phyloP scores from a whole-genome alignment of 2,329 filamentous ascomycete genomes.

The Alternaria infectoria region DNA sequence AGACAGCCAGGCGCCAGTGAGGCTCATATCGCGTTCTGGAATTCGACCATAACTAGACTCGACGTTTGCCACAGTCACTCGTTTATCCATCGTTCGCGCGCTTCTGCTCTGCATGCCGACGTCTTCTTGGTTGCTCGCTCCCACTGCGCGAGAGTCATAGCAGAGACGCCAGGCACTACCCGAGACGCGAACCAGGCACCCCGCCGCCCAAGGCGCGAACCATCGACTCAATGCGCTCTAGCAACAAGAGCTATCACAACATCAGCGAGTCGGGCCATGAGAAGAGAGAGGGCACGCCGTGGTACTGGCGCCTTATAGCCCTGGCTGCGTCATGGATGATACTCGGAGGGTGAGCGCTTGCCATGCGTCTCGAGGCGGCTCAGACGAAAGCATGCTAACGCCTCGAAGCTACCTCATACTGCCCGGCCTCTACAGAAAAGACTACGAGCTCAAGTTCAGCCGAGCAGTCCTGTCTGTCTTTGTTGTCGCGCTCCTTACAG shows the following conservation, averaged over 20 bases:
- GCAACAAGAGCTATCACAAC: slow-evolving; percentile 39
- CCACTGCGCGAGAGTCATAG: slow-evolving; percentile 16
- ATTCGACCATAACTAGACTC: background rate
- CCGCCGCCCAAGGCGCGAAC: slow-evolving; percentile 25
- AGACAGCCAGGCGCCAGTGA: slow-evolving; percentile 9
- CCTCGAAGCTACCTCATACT: slow-evolving; percentile 55
- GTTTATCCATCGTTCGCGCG: background rate
- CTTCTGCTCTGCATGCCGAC: slow-evolving; percentile 22
- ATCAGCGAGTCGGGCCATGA: slow-evolving; percentile 30
- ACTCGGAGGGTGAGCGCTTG: slow-evolving; percentile 52
- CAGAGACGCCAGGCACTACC: slow-evolving; percentile 19
- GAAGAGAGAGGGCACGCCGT: slow-evolving; percentile 40
- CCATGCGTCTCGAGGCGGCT: background rate
- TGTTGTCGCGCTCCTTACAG: slow-evolving; percentile 54
- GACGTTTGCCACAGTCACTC: slow-evolving; percentile 17
- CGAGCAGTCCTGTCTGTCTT: slow-evolving; percentile 52
- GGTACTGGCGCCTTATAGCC: slow-evolving; percentile 58
- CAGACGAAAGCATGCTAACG: slow-evolving; percentile 18
- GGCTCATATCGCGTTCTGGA: slow-evolving; percentile 10
- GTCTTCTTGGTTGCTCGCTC: slow-evolving; percentile 8
- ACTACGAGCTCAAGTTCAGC: slow-evolving; percentile 49
- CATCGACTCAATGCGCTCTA: slow-evolving; percentile 39
- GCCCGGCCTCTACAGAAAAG: slow-evolving; percentile 54
- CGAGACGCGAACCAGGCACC: slow-evolving; percentile 27
- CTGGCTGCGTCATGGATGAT: slow-evolving; percentile 56